Evolutionary conservation across 2,329 filamentous ascomycete species (phyloP), one percentile per base, ranked within the genome.

Genomic region (Dactylellina parvicollis): DNA sequence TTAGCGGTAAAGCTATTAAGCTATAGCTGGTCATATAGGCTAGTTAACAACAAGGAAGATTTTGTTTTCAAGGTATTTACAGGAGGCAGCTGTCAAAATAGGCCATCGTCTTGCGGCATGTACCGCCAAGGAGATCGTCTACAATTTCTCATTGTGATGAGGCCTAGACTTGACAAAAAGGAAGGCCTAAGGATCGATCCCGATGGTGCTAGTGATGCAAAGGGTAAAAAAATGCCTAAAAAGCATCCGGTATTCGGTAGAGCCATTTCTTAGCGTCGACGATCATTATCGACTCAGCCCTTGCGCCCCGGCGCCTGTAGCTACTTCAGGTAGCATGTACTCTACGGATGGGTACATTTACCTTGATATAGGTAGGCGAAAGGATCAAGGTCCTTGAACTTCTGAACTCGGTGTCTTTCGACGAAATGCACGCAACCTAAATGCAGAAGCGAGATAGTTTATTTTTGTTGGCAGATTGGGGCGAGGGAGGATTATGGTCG

Each of bases 371-470:
- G 16, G 44, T 46, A 20, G 16, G 44, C 38, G 20, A 44, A 64
- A 66, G 69, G 69, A 73, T 73, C 60, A 66, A 54, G 47, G 69
- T 49, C 40, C 60, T 60, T 26, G 44, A 42, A 55, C 32, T 61
- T 55, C 47, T 61, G 57, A 60, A 44, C 30, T 52, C 42, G 40
- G 54, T 40, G 47, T 57, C 44, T 59, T 52, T 62, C 59, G 64
- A 72, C 66, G 26, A 57, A 61, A 65, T 73, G 60, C 60, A 65
- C 40, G 54, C 61, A 73, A 73, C 69, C 60, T 66, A 73, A 66
- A 66, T 60, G 61, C 69, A 66, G 67, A 72, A 73, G 69, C 69
- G 69, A 73, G 54, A 73, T 73, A 73, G 69, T 65, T 73, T 73
- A 73, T 73, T 73, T 73, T 66, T 24, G 54, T 54, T 55, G 60